Base-by-base conservation (phyloP, 352 stramenopile species). In the Halophytophthora polymorphica region DNA sequence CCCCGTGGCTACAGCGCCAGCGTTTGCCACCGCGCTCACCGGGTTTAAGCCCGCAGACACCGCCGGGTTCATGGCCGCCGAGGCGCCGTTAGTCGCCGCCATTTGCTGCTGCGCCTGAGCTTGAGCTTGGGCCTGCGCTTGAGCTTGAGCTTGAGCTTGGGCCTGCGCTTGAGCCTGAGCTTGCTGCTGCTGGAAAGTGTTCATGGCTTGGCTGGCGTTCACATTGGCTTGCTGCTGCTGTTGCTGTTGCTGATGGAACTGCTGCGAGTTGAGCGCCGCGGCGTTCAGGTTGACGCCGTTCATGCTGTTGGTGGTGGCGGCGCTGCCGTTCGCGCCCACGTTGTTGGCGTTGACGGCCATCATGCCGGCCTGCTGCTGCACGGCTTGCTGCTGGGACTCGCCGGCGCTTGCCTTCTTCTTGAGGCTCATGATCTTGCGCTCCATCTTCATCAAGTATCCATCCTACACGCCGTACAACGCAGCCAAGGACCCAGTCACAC, bases 371-470 rank as follows among this genome's bases (percentile, higher is more conserved):
- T 45, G 41, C 29, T 34, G 39, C 40, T 55, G 42, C 36, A 38
- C 28, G 38, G 48, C 39, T 33, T 50, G 43, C 17, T 60, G 64
- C 35, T 66, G 57, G 42, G 66, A 44, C 5, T 79, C 66, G 19
- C 65, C 70, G 3, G 71, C 60, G 8, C 64, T 57, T 14, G 76
- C 59, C 44, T 90, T 90, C 38, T 85, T 86, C 59, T 88, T 90
- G 17, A 93, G 54, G 56, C 70, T 88, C 59, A 83, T 39, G 50
- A 93, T 90, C 64, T 91, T 93, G 31, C 80, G 69, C 66, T 93
- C 80, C 76, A 93, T 86, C 59, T 88, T 88, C 59, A 73, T 78
- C 62, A 91, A 51, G 55, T 93, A 93, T 56, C 76, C 86, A 40
- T 77, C 78, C 83, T 93, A 52, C 13, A 55, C 6, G 13, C 13